Conservation (phyloP, 495 filamentous ascomycete genomes). For the Podospora pseudoanserina region DNA sequence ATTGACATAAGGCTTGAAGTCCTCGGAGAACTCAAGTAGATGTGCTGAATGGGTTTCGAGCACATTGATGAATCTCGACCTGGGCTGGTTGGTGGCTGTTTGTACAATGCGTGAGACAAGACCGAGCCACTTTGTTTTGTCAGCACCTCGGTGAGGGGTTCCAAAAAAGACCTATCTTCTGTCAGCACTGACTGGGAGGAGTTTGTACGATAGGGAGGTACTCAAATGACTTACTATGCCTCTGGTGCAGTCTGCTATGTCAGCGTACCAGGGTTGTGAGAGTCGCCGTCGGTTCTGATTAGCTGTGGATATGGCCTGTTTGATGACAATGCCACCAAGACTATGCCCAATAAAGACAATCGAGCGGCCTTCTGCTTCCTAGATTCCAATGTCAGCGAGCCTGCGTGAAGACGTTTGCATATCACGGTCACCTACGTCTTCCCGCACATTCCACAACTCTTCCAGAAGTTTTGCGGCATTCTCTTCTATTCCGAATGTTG, state of each 20-base stretch:
- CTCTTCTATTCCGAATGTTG: conserved; percentile 52
- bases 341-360: conserved; percentile 39
- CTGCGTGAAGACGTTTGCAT: not conserved
- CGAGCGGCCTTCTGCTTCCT: conserved; percentile 43
- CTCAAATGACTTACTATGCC: conserved; percentile 11
- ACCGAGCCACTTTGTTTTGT: conserved; percentile 17
- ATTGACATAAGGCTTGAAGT: conserved; percentile 11
- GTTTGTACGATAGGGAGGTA: no score
- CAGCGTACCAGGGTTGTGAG: not conserved
- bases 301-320: conserved; percentile 27
- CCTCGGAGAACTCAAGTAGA: conserved; percentile 17
- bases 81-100: conserved; percentile 4
- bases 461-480: conserved; percentile 3
- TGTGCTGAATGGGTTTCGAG: conserved; percentile 13
- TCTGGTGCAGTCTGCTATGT: conserved; percentile 10
- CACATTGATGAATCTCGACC: conserved; percentile 1
- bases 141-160: conserved; percentile 26
- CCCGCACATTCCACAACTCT: not conserved
- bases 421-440: not conserved
- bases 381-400: not conserved
- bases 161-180: conserved; percentile 22
- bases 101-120: conserved; percentile 6
- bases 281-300: not conserved
- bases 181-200: not conserved
- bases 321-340: conserved; percentile 38